Evolutionary conservation across 768 basidiomycete species (phyloP), one percentile per base, ranked within the genome.

Genomic region (Leucocoprinus leucothites): DNA sequence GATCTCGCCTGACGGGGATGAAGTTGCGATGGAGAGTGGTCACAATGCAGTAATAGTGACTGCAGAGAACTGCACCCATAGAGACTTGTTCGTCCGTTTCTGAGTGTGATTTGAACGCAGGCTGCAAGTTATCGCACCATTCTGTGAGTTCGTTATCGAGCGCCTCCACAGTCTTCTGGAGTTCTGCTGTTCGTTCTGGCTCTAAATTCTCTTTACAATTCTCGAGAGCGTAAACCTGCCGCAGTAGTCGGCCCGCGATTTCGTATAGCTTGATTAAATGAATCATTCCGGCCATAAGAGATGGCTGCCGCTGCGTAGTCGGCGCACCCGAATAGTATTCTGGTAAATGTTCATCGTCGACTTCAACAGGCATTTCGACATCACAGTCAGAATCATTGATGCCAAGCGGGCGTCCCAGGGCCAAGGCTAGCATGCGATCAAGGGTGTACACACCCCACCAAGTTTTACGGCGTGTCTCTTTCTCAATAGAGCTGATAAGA

Each of bases 391-490:
- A 76, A 69, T 96, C 94, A 62, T 94, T 91, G 58, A 93, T 78
- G 24, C 91, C 94, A 53, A 95, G 80, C 2, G 94, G 94, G 9
- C 94, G 82, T 45, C 94, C 94, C 13, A 96, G 77, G 13, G 92
- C 87, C 50, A 95, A 82, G 21, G 94, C 94, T 18, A 96, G 86
- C 90, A 94, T 94, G 48, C 92, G 86, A 68, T 91, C 94, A 48
- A 96, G 75, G 22, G 85, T 86, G 64, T 96, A 96, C 24, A 94
- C 90, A 41, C 89, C 85, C 91, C 94, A 95, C 94, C 94, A 95
- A 48, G 94, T 87, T 71, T 94, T 93, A 58, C 87, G 78, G 26
- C 92, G 83, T 0, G 91, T 90, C 70, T 95, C 91, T 69, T 93
- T 95, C 69, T 95, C 91, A 38, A 90, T 81, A 35, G 86, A 74